Evolutionary conservation across 306 rosid species (phyloP), one percentile per base, ranked within the genome.

Genomic region (Dalbergia cochinchinensis): DNA sequence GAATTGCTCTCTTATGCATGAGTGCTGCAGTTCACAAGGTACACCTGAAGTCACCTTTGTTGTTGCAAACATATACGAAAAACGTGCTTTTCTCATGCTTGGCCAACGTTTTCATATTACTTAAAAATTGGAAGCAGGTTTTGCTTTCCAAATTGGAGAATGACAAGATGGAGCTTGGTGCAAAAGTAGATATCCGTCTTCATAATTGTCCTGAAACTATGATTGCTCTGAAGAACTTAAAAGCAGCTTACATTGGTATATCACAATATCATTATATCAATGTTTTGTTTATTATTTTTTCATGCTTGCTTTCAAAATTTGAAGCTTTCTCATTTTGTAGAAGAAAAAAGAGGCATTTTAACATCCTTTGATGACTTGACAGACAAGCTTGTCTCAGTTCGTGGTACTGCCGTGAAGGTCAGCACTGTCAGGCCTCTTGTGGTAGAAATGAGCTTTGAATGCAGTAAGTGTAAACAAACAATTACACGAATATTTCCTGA

Each of bases 381-480:
- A 95, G 99, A 90, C 78, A 95, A 90, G 83, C 94, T 92, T 65
- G 98, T 87, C 74, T 95, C 99, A 16, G 96, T 95, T 78, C 98
- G 97, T 42, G 99, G 98, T 10, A 92, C 96, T 16, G 94, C 89
- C 59, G 94, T 92, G 65, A 95, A 95, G 86, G 97, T 83, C 82
- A 95, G 98, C 91, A 84, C 87, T 3, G 87, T 87, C 74, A 87
- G 80, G 81, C 99, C 98, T 60, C 87, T 95, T 53, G 98, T 90
- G 74, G 87, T 85, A 51, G 89, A 90, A 74, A 91, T 95, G 99
- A 83, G 76, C 84, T 93, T 95, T 74, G 87, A 88, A 63, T 95
- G 99, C 71, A 86, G 84, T 9, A 92, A 91, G 88, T 95, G 98
- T 74, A 95, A 91, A 87, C 85, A 86, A 83, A 65, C 48, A 72